Conservation (phyloP, 1,139 yeast genomes). For the Yamadazyma aaseri region DNA sequence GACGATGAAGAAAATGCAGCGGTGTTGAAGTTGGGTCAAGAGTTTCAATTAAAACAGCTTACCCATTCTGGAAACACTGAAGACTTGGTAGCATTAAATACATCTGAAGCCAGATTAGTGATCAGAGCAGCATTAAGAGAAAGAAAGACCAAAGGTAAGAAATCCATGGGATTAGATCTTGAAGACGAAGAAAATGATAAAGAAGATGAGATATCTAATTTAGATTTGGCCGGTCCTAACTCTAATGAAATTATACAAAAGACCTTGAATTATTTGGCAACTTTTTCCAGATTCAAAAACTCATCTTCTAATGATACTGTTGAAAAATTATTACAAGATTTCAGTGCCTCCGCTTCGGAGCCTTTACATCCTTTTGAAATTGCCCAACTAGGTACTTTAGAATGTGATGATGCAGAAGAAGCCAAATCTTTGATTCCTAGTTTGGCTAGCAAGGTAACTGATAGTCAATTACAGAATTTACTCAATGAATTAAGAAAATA, state of each 20-base stretch:
- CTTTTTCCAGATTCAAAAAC: slow-evolving; percentile 87
- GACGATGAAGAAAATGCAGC: slow-evolving; percentile 92
- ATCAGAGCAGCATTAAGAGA: slow-evolving; percentile 89
- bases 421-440: slow-evolving; percentile 94
- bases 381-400: slow-evolving; percentile 90
- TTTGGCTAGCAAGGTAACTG: slow-evolving; percentile 74
- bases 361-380: slow-evolving; percentile 92
- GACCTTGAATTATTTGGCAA: slow-evolving; percentile 82
- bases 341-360: slow-evolving; percentile 55
- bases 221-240: slow-evolving; percentile 66
- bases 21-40: slow-evolving; percentile 83
- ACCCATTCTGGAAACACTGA: slow-evolving; percentile 78
- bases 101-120: slow-evolving; percentile 85
- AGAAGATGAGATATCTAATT: slow-evolving; percentile 64
- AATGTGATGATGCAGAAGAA: slow-evolving; percentile 97
- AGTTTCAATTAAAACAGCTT: slow-evolving; percentile 77
- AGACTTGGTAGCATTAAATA: slow-evolving; percentile 77
- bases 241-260: slow-evolving; percentile 77
- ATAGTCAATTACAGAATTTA: slow-evolving; percentile 82
- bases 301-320: slow-evolving; percentile 93
- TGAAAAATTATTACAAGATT: slow-evolving; percentile 73
- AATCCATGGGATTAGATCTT: slow-evolving; percentile 27
- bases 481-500: slow-evolving; percentile 80
- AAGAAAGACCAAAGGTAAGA: slow-evolving; percentile 46
- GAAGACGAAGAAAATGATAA: slow-evolving; percentile 45